Base-by-base conservation (phyloP, 345 rosid genomes). In the Arabidopsis arenosa region DNA sequence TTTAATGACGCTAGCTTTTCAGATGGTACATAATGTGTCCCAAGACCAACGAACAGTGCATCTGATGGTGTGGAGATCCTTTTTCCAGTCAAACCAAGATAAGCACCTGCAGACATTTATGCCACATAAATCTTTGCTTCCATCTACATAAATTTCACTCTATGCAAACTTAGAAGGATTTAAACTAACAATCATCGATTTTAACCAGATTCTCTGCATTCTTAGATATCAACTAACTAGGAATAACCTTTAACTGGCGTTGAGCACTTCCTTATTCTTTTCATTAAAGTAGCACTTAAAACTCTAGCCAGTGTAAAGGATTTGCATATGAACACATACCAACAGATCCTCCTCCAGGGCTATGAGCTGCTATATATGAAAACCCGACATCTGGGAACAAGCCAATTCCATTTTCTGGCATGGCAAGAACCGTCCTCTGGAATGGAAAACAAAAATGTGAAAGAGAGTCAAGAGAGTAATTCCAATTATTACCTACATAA, bases 331-430 rank as follows among this genome's bases (percentile, higher is more conserved):
- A 82, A 48, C 82, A 44, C 82, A 44, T 86, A 90, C 98, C 96
- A 79, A 92, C 89, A 58, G 97, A 86, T 77, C 98, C 98, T 81
- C 83, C 90, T 72, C 98, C 98, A 15, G 98, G 98, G 76, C 82
- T 80, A 57, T 89, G 86, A 75, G 98, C 98, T 15, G 96, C 96
- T 58, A 94, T 89, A 63, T 83, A 86, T 33, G 98, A 86, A 83
- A 94, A 94, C 28, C 98, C 98, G 51, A 94, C 97, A 84, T 94
- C 98, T 18, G 98, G 98, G 72, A 92, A 94, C 85, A 94, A 85
- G 76, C 98, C 96, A 33, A 94, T 94, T 69, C 91, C 97, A 73
- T 94, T 94, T 86, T 94, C 98, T 23, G 97, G 98, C 97, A 94
- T 94, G 21, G 98, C 95, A 49, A 94, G 95, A 54, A 94, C 68